Percentiles rank a stretch among this genome's conserved stretches.
Conservation (phyloP, 768 basidiomycete genomes). For the Hypholoma fasciculare region DNA sequence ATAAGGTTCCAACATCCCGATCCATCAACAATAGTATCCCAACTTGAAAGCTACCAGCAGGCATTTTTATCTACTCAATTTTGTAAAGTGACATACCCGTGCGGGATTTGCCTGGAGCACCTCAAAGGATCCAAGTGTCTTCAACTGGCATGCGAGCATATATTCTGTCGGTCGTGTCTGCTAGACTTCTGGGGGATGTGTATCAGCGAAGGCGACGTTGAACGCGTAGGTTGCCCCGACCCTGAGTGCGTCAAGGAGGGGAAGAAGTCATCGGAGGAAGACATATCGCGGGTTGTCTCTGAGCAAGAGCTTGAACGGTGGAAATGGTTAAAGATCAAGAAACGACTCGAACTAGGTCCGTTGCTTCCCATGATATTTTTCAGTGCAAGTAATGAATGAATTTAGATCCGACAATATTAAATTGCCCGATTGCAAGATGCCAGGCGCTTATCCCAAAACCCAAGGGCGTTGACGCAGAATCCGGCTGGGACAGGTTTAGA, state of each 20-base stretch:
- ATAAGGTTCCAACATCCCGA: slow-evolving; percentile 55
- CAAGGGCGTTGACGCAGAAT: slow-evolving; percentile 41
- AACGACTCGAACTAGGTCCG: slow-evolving; percentile 67
- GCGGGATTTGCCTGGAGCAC: slow-evolving; percentile 73
- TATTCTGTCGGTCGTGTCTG: slow-evolving; percentile 84
- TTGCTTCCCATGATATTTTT: slow-evolving; percentile 7
- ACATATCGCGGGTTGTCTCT: slow-evolving; percentile 70
- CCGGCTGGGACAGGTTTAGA: slow-evolving; percentile 71
- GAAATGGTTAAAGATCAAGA: slow-evolving; percentile 76
- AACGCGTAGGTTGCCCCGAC: slow-evolving; percentile 81
- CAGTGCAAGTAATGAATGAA: not conserved
- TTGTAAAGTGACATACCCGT: slow-evolving; percentile 62
- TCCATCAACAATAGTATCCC: slow-evolving; percentile 48
- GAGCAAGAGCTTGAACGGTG: slow-evolving; percentile 68
- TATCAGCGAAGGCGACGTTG: slow-evolving; percentile 77
- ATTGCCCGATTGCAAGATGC: slow-evolving; percentile 80
- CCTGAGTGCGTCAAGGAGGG: slow-evolving; percentile 68
- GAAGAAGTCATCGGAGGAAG: slow-evolving; percentile 63
- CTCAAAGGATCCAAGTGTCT: slow-evolving; percentile 77
- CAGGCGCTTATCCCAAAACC: slow-evolving; percentile 77
- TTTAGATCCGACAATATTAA: slow-evolving; percentile 49
- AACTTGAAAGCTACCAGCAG: slow-evolving; percentile 50
- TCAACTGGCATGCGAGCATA: slow-evolving; percentile 68
- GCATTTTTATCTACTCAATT: slow-evolving; percentile 53
- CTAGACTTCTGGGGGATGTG: slow-evolving; percentile 81